Percentiles rank a stretch among this genome's conserved stretches.
Conservation (phyloP, 2,329 filamentous ascomycete genomes). For the Trichoderma koningiopsis region DNA sequence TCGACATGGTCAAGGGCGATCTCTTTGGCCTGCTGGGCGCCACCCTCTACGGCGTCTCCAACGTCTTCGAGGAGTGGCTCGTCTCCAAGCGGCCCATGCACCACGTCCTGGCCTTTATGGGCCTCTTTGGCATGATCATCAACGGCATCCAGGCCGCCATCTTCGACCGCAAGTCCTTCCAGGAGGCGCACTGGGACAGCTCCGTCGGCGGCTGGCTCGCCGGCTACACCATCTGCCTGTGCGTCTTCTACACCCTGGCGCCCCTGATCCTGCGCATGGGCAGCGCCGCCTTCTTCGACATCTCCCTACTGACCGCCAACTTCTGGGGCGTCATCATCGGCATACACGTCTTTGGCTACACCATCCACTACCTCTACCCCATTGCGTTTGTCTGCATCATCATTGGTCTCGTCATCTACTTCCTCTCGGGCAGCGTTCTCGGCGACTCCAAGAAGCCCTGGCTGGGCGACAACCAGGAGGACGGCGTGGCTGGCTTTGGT, state of each 20-base stretch:
- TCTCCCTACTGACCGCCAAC: constrained; percentile 88
- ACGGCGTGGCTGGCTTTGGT: constrained; percentile 75
- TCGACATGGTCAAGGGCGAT: constrained; percentile 85
- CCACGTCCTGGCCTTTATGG: constrained; percentile 90
- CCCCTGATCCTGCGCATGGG: constrained; percentile 88
- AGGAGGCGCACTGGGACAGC: constrained; percentile 63
- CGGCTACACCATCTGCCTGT: constrained; percentile 85
- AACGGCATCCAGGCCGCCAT: constrained; percentile 89
- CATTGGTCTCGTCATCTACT: constrained; percentile 82
- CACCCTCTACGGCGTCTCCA: constrained; percentile 86
- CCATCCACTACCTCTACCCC: constrained; percentile 88
- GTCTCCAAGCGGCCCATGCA: constrained; percentile 85
- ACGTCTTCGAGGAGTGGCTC: constrained; percentile 93
- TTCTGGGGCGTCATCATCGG: constrained; percentile 98
- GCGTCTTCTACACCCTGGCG: constrained; percentile 83
- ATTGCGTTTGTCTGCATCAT: constrained; percentile 95
- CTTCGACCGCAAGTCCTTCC: constrained; percentile 80
- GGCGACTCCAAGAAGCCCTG: constrained; percentile 94
- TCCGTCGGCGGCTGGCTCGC: constrained; percentile 77
- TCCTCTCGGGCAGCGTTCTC: constrained; percentile 76
- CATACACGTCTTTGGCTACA: constrained; percentile 77
- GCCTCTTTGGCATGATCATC: constrained; percentile 85
- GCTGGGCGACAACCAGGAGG: constrained; percentile 85
- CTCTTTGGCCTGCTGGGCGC: constrained; percentile 88
- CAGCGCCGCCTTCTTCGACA: constrained; percentile 94